Conservation (phyloP, 2,329 filamentous ascomycete species). For the Talaromyces sp. region DNA sequence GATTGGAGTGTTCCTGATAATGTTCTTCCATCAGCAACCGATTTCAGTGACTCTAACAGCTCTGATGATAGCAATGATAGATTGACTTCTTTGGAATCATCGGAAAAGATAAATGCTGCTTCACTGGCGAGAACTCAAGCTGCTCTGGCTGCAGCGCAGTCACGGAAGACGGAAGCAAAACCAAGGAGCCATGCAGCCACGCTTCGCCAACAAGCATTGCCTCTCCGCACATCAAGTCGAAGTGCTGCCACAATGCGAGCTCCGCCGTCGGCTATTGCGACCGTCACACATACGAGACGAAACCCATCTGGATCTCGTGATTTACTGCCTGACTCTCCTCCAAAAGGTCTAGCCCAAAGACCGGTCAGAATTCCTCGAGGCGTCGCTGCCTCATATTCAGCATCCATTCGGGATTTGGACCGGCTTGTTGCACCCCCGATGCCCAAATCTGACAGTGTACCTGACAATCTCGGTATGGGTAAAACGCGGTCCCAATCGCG, state of each 20-base stretch:
- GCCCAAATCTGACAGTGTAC: conserved; percentile 32
- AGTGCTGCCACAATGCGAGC: conserved; percentile 27
- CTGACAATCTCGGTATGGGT: conserved; percentile 35
- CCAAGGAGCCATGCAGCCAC: conserved; percentile 46
- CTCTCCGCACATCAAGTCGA: conserved; percentile 30
- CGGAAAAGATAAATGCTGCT: conserved; percentile 21
- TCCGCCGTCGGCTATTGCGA: conserved; percentile 20
- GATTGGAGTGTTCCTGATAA: conserved; percentile 39
- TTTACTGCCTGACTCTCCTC: conserved; percentile 19
- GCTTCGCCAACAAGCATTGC: conserved; percentile 44
- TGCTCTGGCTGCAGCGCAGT: conserved; percentile 40
- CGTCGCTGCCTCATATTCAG: conserved; percentile 33
- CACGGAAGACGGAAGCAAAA: conserved; percentile 34
- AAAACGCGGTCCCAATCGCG: conserved; percentile 43
- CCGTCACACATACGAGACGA: conserved; percentile 6
- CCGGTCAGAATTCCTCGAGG: conserved; percentile 38
- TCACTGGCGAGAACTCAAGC: conserved; percentile 35
- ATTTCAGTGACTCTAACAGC: conserved; percentile 26
- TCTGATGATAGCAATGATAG: conserved; percentile 27
- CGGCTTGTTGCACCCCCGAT: conserved; percentile 26
- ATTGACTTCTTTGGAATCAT: conserved; percentile 27
- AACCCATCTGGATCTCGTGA: conserved; percentile 15
- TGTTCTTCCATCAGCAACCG: conserved; percentile 14
- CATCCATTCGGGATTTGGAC: conserved; percentile 32
- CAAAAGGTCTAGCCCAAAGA: conserved; percentile 37